Percentiles rank a stretch among this genome's conserved stretches.
These are phyloP conservation scores for Ceratobasidium sp. DNA, from an alignment of 1,284 basidiomycete species.

Conservation along the genomic window DNA sequence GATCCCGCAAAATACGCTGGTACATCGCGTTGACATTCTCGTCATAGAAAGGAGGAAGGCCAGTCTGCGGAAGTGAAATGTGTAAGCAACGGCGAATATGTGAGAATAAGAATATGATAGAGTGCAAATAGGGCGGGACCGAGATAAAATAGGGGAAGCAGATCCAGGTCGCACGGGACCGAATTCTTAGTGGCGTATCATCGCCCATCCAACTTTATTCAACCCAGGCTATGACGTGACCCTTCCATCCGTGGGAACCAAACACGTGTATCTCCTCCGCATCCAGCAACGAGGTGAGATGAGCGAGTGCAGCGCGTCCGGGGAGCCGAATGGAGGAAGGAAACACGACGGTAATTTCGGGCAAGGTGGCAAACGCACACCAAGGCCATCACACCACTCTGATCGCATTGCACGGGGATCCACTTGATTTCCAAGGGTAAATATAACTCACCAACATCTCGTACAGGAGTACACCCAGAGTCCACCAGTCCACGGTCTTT, in stretches of 20 bases:
- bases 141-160: not conserved
- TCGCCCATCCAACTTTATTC: too few relatives aligned
- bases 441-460: constrained; percentile 88
- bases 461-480: constrained; percentile 95
- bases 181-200: not conserved
- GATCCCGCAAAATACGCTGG: constrained; percentile 95
- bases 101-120: not conserved
- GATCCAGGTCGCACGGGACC: not conserved
- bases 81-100: not conserved
- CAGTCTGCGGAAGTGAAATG: constrained; percentile 70
- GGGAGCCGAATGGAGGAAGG: too few relatives aligned
- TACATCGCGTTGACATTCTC: constrained; percentile 99
- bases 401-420: not conserved
- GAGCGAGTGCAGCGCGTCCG: too few relatives aligned
- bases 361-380: constrained; percentile 20
- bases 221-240: too few relatives aligned
- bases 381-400: constrained; percentile 12
- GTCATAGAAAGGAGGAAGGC: constrained; percentile 98
- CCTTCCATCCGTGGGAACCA: too few relatives aligned
- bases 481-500: constrained; percentile 99
- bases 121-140: not conserved
- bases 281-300: too few relatives aligned
- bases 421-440: not conserved
- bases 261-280: too few relatives aligned
- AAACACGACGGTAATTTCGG: constrained; percentile 22